These are phyloP conservation scores for Acer campestre DNA, from an alignment of 345 rosid species.

Conservation along the genomic window DNA sequence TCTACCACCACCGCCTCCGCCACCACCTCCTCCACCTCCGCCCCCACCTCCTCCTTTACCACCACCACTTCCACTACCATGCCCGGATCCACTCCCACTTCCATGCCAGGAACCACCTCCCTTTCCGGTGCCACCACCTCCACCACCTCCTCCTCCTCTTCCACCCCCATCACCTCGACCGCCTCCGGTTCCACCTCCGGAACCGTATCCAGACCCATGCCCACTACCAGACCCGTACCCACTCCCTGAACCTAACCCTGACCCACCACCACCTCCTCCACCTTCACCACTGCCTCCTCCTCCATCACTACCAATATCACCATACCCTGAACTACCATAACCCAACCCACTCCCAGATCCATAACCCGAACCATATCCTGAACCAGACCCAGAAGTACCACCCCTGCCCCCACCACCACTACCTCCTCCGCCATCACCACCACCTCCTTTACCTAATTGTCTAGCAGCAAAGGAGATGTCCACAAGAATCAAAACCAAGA, in stretches of 20 bases:
- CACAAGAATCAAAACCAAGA: slow-evolving; percentile 43
- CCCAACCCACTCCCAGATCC: slow-evolving; percentile 22
- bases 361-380: slow-evolving; percentile 29
- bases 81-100: slow-evolving; percentile 29
- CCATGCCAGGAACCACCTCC: slow-evolving; percentile 37
- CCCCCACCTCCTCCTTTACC: slow-evolving; percentile 23
- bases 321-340: not conserved
- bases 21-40: slow-evolving; percentile 28
- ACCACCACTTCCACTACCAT: slow-evolving; percentile 28
- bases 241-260: slow-evolving; percentile 1
- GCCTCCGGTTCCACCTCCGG: slow-evolving; percentile 32
- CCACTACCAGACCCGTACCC: slow-evolving; percentile 33
- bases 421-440: slow-evolving; percentile 46
- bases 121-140: slow-evolving; percentile 28
- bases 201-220: slow-evolving; percentile 27
- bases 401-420: slow-evolving; percentile 43
- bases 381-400: slow-evolving; percentile 41
- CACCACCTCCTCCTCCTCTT: slow-evolving; percentile 36
- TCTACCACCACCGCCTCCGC: slow-evolving; percentile 32
- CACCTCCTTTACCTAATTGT: slow-evolving; percentile 18
- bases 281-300: slow-evolving; percentile 23
- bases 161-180: slow-evolving; percentile 41
- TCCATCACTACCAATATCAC: slow-evolving; percentile 31
- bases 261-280: not conserved
- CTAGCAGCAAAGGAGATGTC: slow-evolving; percentile 54